Evolutionary conservation across 208 protist species (phyloP).

Genomic region (Trichomonas vaginalis): DNA sequence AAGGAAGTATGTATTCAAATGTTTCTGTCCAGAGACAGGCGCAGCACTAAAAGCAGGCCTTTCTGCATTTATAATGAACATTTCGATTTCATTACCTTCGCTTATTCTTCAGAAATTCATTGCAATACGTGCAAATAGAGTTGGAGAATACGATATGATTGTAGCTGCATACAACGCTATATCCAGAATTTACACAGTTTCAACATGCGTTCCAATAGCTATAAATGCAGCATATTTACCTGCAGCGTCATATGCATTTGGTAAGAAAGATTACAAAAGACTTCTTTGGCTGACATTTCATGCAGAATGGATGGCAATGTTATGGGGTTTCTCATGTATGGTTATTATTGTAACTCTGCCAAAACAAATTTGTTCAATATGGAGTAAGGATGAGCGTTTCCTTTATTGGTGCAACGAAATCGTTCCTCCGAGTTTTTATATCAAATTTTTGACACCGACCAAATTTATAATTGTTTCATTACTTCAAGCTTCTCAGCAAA

Average conservation of each 20-base stretch:
- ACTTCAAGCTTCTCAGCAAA: neutral
- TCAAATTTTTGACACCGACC: neutral
- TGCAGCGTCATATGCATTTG: neutral
- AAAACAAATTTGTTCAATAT: neutral
- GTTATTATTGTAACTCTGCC: neutral
- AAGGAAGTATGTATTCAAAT: neutral
- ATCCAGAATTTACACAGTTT: neutral
- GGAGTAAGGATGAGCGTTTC: neutral
- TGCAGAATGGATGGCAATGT: neutral
- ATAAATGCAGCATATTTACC: neutral
- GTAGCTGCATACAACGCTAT: neutral
- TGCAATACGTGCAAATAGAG: neutral
- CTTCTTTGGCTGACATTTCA: neutral
- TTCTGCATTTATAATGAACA: neutral
- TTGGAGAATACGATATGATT: neutral
- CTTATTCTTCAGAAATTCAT: neutral
- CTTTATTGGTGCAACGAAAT: neutral
- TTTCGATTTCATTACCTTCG: neutral
- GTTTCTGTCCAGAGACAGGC: neutral
- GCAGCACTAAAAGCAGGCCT: neutral
- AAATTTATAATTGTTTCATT: neutral
- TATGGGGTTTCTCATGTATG: neutral
- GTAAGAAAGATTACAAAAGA: neutral
- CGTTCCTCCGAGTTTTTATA: neutral
- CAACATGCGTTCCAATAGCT: neutral